Base-by-base conservation (phyloP, 2,329 filamentous ascomycete genomes). In the Colletotrichum sp. region DNA sequence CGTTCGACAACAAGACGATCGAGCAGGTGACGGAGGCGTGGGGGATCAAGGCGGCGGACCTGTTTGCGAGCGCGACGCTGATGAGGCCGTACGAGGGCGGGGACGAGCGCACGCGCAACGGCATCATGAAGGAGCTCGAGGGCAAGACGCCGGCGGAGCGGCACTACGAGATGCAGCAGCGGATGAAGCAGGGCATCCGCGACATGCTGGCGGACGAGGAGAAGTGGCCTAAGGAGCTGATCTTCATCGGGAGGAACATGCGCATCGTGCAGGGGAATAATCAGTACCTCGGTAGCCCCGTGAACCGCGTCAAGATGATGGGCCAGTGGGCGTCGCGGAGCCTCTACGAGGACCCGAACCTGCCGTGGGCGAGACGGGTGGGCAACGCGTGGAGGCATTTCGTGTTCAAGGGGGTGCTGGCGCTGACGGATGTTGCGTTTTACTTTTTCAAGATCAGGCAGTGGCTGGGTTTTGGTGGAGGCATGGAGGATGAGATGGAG, bases 401-500 rank as follows among this genome's bases (percentile, higher is more conserved):
- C 24, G 80, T 98, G n/a, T 98, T 98, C 86, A 92, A 93, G 79
- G 83, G 92, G 2, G 94, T 98, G 43, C 83, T 99, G 79, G 86
- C 95, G 18, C 88, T 91, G 6, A 94, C 93, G 18, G 97, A 98
- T 83, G 82, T 97, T 0, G 91, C 94, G 13, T 99, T 98, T 83
- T 97, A 94, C 83, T 94, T 94, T 79, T 94, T 92, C 79, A 95
- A 94, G 85, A 66, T 97, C 8, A 90, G 92, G 78, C 96, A 98
- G 86, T 90, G 91, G 82, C 82, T 98, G 15, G 94, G 95, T 0
- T 84, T 93, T 4, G 95, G 96, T 0, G 90, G 92, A 12, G 96
- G 96, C 0, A 97, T 98, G 94, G 97, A 98, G 83, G 96, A 98
- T 82, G 95, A 96, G 83, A 93, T 98, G 77, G 97, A 98, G 87